Evolutionary conservation across 768 basidiomycete genomes (phyloP).

Genomic region (Panaeolus cyanescens): DNA sequence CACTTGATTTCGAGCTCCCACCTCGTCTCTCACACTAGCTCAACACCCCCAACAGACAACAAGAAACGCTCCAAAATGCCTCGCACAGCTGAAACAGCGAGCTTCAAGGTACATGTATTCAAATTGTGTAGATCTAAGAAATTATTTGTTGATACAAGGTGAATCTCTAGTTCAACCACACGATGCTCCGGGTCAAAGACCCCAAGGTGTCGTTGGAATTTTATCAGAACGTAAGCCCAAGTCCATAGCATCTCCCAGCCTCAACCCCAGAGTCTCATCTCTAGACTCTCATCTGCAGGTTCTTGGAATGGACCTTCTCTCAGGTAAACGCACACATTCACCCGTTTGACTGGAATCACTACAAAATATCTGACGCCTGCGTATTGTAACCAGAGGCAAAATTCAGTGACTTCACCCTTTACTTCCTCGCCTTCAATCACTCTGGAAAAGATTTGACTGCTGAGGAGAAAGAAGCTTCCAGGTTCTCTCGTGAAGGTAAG

Average conservation of each 20-base stretch:
- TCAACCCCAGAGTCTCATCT: neutral
- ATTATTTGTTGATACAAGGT: constrained; percentile 2
- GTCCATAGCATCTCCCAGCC: neutral
- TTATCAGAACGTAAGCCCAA: constrained; percentile 65
- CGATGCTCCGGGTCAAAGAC: constrained; percentile 89
- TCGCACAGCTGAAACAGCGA: constrained; percentile 62
- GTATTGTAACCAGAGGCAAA: constrained; percentile 44
- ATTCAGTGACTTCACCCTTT: constrained; percentile 69
- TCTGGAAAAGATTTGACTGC: constrained; percentile 47
- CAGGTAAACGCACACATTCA: constrained; percentile 35
- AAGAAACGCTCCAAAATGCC: constrained; percentile 59
- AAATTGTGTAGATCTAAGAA: neutral
- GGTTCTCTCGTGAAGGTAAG: constrained; percentile 69
- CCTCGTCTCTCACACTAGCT: neutral
- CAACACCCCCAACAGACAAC: neutral
- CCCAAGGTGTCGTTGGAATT: constrained; percentile 80
- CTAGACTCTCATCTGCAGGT: constrained; percentile 30
- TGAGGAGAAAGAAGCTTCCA: constrained; percentile 53
- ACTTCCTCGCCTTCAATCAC: constrained; percentile 84
- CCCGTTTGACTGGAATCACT: neutral
- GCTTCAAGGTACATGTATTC: constrained; percentile 50
- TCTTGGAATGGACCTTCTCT: constrained; percentile 78
- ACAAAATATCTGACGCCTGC: constrained; percentile 4
- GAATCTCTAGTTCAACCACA: constrained; percentile 70
- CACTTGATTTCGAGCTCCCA: constrained; percentile 36